phyloP scores from a whole-genome alignment of 2,329 filamentous ascomycete species.

The Xylariaceae sp. region DNA sequence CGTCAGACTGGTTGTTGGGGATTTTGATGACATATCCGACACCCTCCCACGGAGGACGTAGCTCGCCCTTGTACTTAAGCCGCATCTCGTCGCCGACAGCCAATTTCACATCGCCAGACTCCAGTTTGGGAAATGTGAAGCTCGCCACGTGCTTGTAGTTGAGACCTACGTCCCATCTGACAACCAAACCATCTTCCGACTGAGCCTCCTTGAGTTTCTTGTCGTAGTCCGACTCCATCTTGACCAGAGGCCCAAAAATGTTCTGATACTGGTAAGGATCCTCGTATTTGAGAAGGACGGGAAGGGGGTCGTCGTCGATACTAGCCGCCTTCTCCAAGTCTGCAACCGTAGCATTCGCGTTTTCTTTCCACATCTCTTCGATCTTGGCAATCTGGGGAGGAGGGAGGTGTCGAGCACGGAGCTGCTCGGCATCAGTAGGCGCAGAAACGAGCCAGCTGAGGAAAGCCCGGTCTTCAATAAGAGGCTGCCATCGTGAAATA shows the following conservation, averaged over 20 bases:
- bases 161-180: constrained; percentile 89
- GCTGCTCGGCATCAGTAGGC: constrained; percentile 90
- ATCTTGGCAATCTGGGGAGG: constrained; percentile 93
- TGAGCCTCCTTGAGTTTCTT: constrained; percentile 98
- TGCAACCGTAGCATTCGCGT: constrained; percentile 77
- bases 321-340: constrained; percentile 88
- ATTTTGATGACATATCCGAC: constrained; percentile 99
- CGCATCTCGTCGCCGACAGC: constrained; percentile 99
- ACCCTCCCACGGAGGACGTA: constrained; percentile 89
- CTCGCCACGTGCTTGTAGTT: constrained; percentile 97
- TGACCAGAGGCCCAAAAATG: constrained; percentile 94
- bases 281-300: constrained; percentile 88
- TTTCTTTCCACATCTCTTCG: constrained; percentile 98
- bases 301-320: constrained; percentile 90
- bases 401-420: constrained; percentile 86
- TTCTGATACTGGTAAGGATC: constrained; percentile 99
- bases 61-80: constrained; percentile 89
- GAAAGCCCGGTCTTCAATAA: constrained; percentile 96
- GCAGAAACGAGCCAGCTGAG: constrained; percentile 85
- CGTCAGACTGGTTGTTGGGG: constrained; percentile 97
- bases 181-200: constrained; percentile 89
- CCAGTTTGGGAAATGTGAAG: constrained; percentile 93
- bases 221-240: constrained; percentile 98
- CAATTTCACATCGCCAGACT: constrained; percentile 94
- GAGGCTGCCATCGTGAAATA: constrained; percentile 91